A percentile compares a stretch with the other conserved stretches of the same genome.
phyloP scores from a whole-genome alignment of 1,284 basidiomycete genomes.

The Peniophora sp. region DNA sequence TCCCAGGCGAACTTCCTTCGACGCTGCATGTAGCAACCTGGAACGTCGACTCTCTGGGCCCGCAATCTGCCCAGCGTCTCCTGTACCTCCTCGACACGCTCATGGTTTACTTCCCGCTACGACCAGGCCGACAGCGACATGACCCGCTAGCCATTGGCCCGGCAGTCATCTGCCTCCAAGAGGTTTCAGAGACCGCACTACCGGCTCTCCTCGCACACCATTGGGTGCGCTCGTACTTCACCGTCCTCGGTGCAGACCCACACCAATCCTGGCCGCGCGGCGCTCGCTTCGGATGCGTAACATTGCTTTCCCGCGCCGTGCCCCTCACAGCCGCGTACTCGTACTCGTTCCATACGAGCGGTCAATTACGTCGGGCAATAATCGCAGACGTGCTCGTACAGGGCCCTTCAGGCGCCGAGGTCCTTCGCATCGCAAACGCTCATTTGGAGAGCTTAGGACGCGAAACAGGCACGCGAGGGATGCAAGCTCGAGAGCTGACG shows the following conservation, averaged over 20 bases:
- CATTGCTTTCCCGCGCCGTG: constrained; percentile 51
- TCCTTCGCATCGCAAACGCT: constrained; percentile 55
- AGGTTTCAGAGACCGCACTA: constrained; percentile 41
- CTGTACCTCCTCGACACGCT: neutral
- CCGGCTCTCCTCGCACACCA: constrained; percentile 36
- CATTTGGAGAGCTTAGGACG: constrained; percentile 55
- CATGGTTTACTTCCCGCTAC: neutral
- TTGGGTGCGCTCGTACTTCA: constrained; percentile 57
- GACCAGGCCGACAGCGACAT: neutral
- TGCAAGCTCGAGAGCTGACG: neutral
- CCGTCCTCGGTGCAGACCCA: constrained; percentile 41
- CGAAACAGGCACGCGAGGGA: neutral
- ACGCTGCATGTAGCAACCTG: neutral
- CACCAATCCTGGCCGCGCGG: constrained; percentile 40
- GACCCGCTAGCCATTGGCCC: constrained; percentile 32
- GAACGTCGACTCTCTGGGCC: neutral
- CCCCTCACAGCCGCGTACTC: constrained; percentile 31
- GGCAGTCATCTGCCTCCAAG: constrained; percentile 59
- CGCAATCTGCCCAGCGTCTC: neutral
- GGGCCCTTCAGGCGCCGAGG: constrained; percentile 21
- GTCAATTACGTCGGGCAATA: constrained; percentile 42
- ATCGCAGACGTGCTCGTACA: constrained; percentile 47
- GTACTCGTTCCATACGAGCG: constrained; percentile 44
- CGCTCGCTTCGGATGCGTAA: constrained; percentile 51
- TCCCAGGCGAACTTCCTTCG: neutral